Base-by-base conservation (phyloP, 441 rosid genomes). In the Corymbia calophylla region DNA sequence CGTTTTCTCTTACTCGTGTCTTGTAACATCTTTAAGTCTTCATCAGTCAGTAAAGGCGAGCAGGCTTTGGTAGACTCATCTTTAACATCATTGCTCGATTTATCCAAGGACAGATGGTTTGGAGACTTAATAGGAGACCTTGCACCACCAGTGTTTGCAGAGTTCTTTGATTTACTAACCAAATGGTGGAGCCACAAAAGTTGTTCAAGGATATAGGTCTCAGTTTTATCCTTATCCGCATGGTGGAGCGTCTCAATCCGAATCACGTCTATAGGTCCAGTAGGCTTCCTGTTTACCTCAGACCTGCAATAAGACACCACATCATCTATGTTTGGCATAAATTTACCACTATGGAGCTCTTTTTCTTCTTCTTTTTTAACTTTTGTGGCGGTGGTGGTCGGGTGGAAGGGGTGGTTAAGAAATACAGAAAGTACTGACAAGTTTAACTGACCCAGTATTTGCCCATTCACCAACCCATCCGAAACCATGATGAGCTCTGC, bases 381-480 rank as follows among this genome's bases (percentile, higher is more conserved):
- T 39, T 73, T 77, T 44, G 29, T 23, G n/a, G 53, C 48, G 2
- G 49, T 44, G 53, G 85, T 77, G 82, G 16, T 35, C 44, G 17
- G 84, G 84, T 21, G 84, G 53, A 77, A 77, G 53, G 85, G 19
- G 31, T 7, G 85, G 53, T 77, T 44, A 13, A 51, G 49, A 88
- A 81, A 56, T 16, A 19, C 88, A 85, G 88, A 90, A 49, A 31
- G 55, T 62, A 60, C 54, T 27, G 23, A 31, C 53, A 6, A 70
- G 77, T 19, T 23, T 53, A 89, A 87, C 88, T 93, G 60, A 94
- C 97, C 95, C 96, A 56, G 95, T 92, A 88, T 93, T 95, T 81
- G 96, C 97, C 97, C 97, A 95, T 88, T 95, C 97, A 85, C 97
- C 97, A 84, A 95, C 97, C 96, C 97, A 95, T 85, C 97, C 97